phyloP scores from a whole-genome alignment of 495 filamentous ascomycete genomes.

The Neurospora sp. region DNA sequence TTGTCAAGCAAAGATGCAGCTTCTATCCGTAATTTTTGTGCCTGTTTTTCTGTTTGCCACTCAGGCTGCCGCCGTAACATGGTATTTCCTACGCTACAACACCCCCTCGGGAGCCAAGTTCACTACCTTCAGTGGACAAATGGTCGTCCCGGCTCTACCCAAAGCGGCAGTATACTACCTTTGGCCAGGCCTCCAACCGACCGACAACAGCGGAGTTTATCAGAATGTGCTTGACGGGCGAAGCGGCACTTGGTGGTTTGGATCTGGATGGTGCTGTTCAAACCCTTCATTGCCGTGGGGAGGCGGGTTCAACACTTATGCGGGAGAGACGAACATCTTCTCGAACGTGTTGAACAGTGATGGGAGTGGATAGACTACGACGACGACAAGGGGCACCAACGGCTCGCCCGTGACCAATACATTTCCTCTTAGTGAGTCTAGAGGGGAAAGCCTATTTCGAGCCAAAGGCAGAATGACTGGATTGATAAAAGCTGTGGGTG shows the following conservation, averaged over 20 bases:
- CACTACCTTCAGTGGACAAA: constrained; percentile 28
- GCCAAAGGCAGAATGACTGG: background rate
- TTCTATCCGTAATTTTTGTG: background rate
- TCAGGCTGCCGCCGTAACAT: constrained; percentile 17
- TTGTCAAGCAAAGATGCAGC: background rate
- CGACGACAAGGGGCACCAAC: constrained; percentile 8
- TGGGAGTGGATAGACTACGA: constrained; percentile 15
- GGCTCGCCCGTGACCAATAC: constrained; percentile 14
- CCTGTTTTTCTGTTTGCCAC: constrained; percentile 12
- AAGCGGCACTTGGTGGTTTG: constrained; percentile 34
- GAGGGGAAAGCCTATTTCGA: background rate
- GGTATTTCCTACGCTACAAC: constrained; percentile 29
- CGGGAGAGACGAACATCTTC: constrained; percentile 22
- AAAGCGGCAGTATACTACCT: constrained; percentile 30
- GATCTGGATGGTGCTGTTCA: constrained; percentile 32
- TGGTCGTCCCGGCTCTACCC: constrained; percentile 27
- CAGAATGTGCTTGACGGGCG: constrained; percentile 33
- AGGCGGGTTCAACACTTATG: constrained; percentile 26
- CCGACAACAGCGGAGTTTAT: constrained; percentile 31
- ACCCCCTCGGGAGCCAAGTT: constrained; percentile 23
- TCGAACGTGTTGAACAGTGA: constrained; percentile 12
- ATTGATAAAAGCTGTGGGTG: background rate
- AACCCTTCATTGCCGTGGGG: constrained; percentile 33
- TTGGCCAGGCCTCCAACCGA: constrained; percentile 34
- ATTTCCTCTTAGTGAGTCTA: constrained; percentile 13